These are phyloP conservation scores for Rhodocollybia butyracea DNA, from an alignment of 768 basidiomycete species.

Conservation along the genomic window DNA sequence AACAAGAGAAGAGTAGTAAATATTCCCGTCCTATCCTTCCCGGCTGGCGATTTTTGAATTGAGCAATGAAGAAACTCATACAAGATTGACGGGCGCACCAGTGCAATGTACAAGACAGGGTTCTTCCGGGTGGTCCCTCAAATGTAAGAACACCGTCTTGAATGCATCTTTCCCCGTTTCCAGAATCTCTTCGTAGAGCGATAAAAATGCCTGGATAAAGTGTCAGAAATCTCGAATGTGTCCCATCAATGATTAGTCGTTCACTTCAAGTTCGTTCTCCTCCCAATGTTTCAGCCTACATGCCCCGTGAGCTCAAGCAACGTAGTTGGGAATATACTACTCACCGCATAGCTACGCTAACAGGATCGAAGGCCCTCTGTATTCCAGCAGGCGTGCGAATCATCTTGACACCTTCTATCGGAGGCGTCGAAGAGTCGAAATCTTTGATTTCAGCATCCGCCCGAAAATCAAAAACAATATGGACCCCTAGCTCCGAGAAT, in stretches of 20 bases:
- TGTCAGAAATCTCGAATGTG: not conserved
- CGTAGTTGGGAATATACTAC: not conserved
- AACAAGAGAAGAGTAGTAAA: slow-evolving; percentile 32
- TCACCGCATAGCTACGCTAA: slow-evolving; percentile 20
- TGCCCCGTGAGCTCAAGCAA: not conserved
- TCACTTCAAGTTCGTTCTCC: slow-evolving; percentile 21
- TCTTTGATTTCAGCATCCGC: slow-evolving; percentile 31
- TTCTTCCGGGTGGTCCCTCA: slow-evolving; percentile 34
- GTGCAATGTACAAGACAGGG: slow-evolving; percentile 43
- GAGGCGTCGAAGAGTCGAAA: slow-evolving; percentile 23
- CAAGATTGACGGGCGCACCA: slow-evolving; percentile 23
- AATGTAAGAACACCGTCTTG: slow-evolving; percentile 30
- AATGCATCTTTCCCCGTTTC: slow-evolving; percentile 27
- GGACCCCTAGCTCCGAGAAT: slow-evolving; percentile 30
- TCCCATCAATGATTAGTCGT: no score
- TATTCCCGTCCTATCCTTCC: slow-evolving; percentile 42
- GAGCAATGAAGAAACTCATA: not conserved
- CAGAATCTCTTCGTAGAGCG: slow-evolving; percentile 27
- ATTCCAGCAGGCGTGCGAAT: slow-evolving; percentile 25
- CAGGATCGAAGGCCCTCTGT: slow-evolving; percentile 25
- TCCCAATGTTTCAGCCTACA: slow-evolving; percentile 27
- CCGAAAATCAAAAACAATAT: slow-evolving; percentile 37
- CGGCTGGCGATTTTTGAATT: slow-evolving; percentile 23
- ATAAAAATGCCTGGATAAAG: slow-evolving; percentile 25
- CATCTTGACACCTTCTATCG: slow-evolving; percentile 29